These are phyloP conservation scores for Colletotrichum echinochloae DNA, from an alignment of 2,329 filamentous ascomycete species.

Conservation along the genomic window DNA sequence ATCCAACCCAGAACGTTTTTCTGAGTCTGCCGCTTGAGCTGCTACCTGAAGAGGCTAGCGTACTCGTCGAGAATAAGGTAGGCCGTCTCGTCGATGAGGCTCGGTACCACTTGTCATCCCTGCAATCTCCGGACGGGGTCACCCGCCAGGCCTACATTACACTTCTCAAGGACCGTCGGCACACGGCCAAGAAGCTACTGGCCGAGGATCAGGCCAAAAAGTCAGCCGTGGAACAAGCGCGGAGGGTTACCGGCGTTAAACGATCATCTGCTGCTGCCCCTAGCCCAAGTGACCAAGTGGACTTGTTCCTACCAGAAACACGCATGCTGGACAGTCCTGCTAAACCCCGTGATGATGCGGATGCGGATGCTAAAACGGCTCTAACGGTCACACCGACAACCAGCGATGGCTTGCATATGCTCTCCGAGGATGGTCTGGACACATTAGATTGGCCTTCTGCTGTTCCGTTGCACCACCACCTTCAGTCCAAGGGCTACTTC, in stretches of 20 bases:
- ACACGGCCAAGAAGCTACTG: conserved; percentile 54
- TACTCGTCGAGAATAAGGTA: conserved; percentile 81
- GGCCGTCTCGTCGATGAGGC: conserved; percentile 87
- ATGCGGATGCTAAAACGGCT: conserved; percentile 7
- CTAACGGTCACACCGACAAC: conserved; percentile 53
- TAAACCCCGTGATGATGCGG: neutral
- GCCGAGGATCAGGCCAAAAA: conserved; percentile 55
- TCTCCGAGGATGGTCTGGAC: conserved; percentile 35
- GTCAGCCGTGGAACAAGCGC: conserved; percentile 46
- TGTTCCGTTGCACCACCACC: conserved; percentile 78
- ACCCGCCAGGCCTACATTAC: conserved; percentile 74
- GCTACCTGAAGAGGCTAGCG: conserved; percentile 87
- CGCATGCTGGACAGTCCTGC: neutral
- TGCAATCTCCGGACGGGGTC: conserved; percentile 68
- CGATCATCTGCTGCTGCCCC: neutral
- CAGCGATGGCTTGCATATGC: conserved; percentile 48
- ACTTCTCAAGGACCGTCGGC: conserved; percentile 61
- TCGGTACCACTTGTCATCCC: conserved; percentile 73
- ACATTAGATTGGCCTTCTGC: conserved; percentile 40
- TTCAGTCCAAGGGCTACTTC: conserved; percentile 85
- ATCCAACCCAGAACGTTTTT: conserved; percentile 95
- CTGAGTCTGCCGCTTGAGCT: conserved; percentile 89
- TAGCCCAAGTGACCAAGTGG: neutral
- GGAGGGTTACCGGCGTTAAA: conserved; percentile 42
- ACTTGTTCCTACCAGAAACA: too few species aligned